These are phyloP conservation scores for Xylaria sp. DNA, from an alignment of 495 filamentous ascomycete genomes.

Conservation along the genomic window DNA sequence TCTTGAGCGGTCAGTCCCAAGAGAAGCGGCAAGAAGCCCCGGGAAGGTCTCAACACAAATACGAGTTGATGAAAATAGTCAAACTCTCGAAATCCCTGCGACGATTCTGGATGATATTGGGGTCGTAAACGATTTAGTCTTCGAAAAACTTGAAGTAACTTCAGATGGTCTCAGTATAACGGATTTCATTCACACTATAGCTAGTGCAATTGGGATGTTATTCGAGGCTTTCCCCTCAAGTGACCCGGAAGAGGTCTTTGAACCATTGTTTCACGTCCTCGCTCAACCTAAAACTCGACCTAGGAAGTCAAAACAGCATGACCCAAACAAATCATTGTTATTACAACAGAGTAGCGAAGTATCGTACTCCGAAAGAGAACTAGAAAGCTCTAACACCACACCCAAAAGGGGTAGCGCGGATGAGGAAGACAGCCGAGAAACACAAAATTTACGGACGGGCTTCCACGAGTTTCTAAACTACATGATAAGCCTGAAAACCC, in stretches of 20 bases:
- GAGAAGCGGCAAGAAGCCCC: neutral
- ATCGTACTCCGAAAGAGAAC: neutral
- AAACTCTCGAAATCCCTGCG: neutral
- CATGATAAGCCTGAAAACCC: neutral
- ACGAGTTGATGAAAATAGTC: neutral
- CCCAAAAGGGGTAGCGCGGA: neutral
- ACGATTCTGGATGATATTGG: conserved; percentile 9
- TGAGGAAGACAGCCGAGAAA: neutral
- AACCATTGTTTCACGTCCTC: conserved; percentile 7
- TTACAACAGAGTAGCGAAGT: neutral
- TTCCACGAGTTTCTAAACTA: conserved; percentile 7
- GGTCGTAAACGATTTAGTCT: neutral
- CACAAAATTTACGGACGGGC: neutral
- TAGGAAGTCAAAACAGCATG: neutral
- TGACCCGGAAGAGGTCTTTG: conserved; percentile 7
- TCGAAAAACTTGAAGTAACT: conserved; percentile 13
- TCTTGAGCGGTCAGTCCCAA: neutral
- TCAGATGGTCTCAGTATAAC: neutral
- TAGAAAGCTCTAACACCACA: neutral
- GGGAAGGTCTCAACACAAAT: neutral
- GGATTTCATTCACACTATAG: neutral
- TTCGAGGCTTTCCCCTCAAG: neutral
- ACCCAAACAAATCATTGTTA: neutral
- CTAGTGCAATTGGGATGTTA: neutral
- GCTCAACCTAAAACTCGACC: neutral